Evolutionary conservation across 2,329 filamentous ascomycete species (phyloP), one percentile per base, ranked within the genome.

Genomic region (Teratosphaeria gauchensis): DNA sequence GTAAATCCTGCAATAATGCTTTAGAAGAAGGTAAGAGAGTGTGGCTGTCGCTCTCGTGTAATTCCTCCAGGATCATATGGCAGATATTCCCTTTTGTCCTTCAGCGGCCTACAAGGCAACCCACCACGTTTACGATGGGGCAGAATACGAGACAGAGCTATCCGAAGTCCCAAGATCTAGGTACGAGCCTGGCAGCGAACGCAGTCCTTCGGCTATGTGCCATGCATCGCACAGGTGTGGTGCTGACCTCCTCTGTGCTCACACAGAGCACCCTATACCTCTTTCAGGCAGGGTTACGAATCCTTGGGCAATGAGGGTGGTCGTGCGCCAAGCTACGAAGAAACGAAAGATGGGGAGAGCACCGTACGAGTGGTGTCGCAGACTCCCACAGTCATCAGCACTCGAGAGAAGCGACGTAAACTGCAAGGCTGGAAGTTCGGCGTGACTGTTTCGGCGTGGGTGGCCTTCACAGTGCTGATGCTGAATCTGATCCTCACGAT

Each of bases 341-440:
- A 32, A 14, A n/a, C 55, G 1, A 57, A 53, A 35, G 38, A 51
- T 21, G 51, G 21, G 6, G 38, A 56, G 6, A 11, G 28, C 12
- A 35, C 59, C 3, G 46, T 54, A 14, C 30, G 54, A 55, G 51
- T 46, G 54, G 51, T 51, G 16, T 7, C 46, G 14, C 51, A 58
- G 38, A 54, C 52, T 21, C 24, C 54, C 1, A 53, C 53, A 5
- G 11, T n/a, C 28, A 48, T 11, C 31, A 32, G 54, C 56, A 57
- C 52, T 38, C 51, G 58, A 28, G 55, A 59, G 38, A 62, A 58
- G 55, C 59, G 53, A 53, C 31, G 53, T 16, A 57, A 46, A 35
- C 53, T 57, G 14, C 58, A 59, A 72, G 61, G 71, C 71, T 28
- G 71, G 71, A 59, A 74, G 60, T 55, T 73, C 38, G 62, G 61